A percentile compares a stretch with the other conserved stretches of the same genome.
phyloP scores from a whole-genome alignment of 129 eudicot genomes.

The Flaveria ramosissima region DNA sequence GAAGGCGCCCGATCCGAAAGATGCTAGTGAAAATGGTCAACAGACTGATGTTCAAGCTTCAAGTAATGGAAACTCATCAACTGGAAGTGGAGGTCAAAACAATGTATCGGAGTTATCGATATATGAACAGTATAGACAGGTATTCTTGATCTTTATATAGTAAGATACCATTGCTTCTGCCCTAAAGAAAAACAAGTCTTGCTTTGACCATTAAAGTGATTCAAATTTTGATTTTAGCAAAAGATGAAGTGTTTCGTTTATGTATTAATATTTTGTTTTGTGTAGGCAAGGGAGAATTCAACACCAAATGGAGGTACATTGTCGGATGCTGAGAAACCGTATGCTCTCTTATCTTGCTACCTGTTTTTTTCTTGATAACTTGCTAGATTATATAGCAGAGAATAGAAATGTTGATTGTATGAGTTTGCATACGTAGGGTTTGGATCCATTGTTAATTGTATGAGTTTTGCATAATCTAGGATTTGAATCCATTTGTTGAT shows the following conservation, averaged over 20 bases:
- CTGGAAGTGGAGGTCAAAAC: conserved; percentile 45
- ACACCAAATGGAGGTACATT: conserved; percentile 43
- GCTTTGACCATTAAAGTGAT: not conserved
- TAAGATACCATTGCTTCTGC: not conserved
- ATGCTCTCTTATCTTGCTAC: conserved; percentile 30
- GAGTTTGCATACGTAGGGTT: not conserved
- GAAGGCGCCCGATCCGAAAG: conserved; percentile 46
- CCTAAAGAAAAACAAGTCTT: not conserved
- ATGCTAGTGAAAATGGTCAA: conserved; percentile 45
- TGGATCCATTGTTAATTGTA: not conserved
- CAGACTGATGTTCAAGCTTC: conserved; percentile 32
- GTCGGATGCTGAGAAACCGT: conserved; percentile 59
- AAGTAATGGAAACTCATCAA: conserved; percentile 46
- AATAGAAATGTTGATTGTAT: not conserved
- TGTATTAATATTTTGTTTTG: not conserved
- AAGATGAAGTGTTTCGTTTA: conserved; percentile 17
- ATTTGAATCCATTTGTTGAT: not conserved
- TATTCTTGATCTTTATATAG: conserved; percentile 18
- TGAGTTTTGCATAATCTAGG: not conserved
- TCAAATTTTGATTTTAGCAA: not conserved
- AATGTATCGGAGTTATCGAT: conserved; percentile 70
- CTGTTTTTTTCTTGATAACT: conserved; percentile 11
- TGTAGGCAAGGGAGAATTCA: conserved; percentile 54
- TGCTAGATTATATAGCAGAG: not conserved
- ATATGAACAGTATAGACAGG: conserved; percentile 85